These are phyloP conservation scores for Leccinum ochraceum DNA, from an alignment of 768 basidiomycete genomes.

Conservation along the genomic window DNA sequence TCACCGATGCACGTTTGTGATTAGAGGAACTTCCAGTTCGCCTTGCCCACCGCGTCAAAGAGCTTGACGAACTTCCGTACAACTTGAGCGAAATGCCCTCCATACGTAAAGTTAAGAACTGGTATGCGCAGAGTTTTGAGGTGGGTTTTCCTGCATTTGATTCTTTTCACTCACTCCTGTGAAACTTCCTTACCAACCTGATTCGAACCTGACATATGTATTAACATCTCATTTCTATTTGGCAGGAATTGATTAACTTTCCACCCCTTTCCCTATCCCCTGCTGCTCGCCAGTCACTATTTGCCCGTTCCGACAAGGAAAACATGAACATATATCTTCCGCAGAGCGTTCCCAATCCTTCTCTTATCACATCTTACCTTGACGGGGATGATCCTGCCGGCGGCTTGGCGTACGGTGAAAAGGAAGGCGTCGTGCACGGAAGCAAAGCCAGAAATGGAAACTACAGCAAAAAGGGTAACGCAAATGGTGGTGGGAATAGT, in stretches of 20 bases:
- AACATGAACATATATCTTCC: constrained; percentile 20
- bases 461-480: constrained; percentile 18
- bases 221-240: background rate
- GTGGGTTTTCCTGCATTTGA: background rate
- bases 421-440: constrained; percentile 10
- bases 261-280: constrained; percentile 17
- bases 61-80: constrained; percentile 19
- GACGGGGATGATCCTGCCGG: constrained; percentile 29
- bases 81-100: constrained; percentile 20
- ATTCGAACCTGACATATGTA: background rate
- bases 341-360: constrained; percentile 17
- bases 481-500: constrained; percentile 24
- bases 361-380: constrained; percentile 21
- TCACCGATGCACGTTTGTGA: background rate
- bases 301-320: constrained; percentile 12
- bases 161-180: background rate
- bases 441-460: constrained; percentile 14
- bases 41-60: constrained; percentile 20
- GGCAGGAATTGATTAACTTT: constrained; percentile 14
- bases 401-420: constrained; percentile 17
- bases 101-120: constrained; percentile 23
- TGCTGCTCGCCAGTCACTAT: constrained; percentile 15
- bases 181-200: background rate
- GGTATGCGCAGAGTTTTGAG: constrained; percentile 23
- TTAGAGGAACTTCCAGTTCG: constrained; percentile 19